Evolutionary conservation across 2,329 filamentous ascomycete genomes (phyloP).

Genomic region (Penicillium aurantiogriseum): DNA sequence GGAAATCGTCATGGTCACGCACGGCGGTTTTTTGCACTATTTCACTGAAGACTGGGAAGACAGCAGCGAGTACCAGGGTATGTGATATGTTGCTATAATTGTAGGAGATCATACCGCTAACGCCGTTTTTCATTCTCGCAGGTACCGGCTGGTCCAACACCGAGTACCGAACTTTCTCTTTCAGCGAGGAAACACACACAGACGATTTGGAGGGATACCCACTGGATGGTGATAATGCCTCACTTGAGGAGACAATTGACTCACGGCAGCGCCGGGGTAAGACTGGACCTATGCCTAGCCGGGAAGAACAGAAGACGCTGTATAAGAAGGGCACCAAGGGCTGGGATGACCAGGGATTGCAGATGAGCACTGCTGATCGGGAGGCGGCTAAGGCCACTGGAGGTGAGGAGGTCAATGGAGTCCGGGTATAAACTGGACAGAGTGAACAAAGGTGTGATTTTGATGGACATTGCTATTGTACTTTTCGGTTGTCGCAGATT

Average conservation of each 20-base stretch:
- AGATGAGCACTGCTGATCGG: constrained; percentile 38
- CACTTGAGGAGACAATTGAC: constrained; percentile 42
- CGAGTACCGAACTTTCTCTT: constrained; percentile 68
- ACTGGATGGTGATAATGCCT: constrained; percentile 42
- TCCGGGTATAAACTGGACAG: constrained; percentile 23
- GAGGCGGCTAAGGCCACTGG: constrained; percentile 34
- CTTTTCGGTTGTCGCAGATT: not conserved
- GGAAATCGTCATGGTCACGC: constrained; percentile 74
- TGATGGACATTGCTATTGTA: constrained; percentile 6
- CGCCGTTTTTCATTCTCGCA: constrained; percentile 27
- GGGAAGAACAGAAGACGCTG: constrained; percentile 39
- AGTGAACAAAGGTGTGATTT: not conserved
- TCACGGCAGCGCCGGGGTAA: constrained; percentile 45
- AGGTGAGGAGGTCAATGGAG: constrained; percentile 35
- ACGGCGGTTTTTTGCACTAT: constrained; percentile 82
- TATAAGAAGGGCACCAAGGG: constrained; percentile 42
- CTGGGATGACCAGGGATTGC: constrained; percentile 46
- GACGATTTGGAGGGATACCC: constrained; percentile 45
- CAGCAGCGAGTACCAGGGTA: constrained; percentile 48
- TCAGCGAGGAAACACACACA: constrained; percentile 53
- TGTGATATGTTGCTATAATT: constrained; percentile 7
- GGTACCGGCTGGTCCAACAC: constrained; percentile 74
- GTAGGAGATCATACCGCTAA: not conserved
- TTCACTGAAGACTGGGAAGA: constrained; percentile 78
- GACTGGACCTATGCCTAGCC: constrained; percentile 31